A percentile compares a stretch with the other conserved stretches of the same genome.
Conservation (phyloP, 2,329 filamentous ascomycete genomes). For the Biscogniauxia mediterranea region DNA sequence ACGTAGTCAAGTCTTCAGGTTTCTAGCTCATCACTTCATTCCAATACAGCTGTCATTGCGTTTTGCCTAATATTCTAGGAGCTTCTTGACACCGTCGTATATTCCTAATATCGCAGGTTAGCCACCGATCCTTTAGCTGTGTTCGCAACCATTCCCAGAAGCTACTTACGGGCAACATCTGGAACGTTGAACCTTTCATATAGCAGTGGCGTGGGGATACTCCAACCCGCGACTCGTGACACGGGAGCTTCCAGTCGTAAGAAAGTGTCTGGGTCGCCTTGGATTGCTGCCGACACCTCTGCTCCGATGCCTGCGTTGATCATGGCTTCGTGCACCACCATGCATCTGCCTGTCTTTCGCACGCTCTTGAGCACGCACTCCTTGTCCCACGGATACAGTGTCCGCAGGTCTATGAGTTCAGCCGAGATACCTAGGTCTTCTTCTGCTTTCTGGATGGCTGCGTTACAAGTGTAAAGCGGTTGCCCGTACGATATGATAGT, state of each 20-base stretch:
- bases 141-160: constrained; percentile 3
- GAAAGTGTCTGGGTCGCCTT: constrained; percentile 75
- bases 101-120: constrained; percentile 49
- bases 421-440: constrained; percentile 74
- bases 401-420: constrained; percentile 84
- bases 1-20: background rate
- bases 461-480: constrained; percentile 78
- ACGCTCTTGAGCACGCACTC: constrained; percentile 78
- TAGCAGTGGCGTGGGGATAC: constrained; percentile 74
- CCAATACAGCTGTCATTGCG: background rate
- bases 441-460: constrained; percentile 71
- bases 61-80: constrained; percentile 58
- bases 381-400: constrained; percentile 90
- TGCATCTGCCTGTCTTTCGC: constrained; percentile 78
- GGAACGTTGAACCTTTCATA: constrained; percentile 82
- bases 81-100: constrained; percentile 68
- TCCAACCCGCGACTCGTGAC: constrained; percentile 83
- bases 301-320: constrained; percentile 86
- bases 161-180: constrained; percentile 77
- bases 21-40: background rate
- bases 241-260: constrained; percentile 82
- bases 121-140: constrained; percentile 26
- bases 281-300: constrained; percentile 83
- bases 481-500: constrained; percentile 89
- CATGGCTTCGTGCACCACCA: constrained; percentile 92